Evolutionary conservation across 2,329 filamentous ascomycete genomes (phyloP), one percentile per base, ranked within the genome.

Genomic region (Colletotrichum cordylinicola): DNA sequence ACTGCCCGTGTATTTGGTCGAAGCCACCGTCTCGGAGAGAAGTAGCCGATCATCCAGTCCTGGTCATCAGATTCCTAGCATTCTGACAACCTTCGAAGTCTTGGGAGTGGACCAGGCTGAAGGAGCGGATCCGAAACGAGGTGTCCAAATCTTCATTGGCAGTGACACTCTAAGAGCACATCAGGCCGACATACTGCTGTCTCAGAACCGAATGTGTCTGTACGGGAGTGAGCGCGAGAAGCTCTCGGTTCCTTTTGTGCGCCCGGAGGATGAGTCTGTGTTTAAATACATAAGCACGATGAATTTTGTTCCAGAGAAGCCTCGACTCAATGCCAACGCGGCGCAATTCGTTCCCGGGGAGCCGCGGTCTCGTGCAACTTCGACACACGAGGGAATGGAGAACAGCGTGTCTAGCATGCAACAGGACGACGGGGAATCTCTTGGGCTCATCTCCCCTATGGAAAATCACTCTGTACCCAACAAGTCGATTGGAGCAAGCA

Each of bases 161-260:
- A 98, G 95, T 81, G 96, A 98, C 84, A 91, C 95, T 16, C 88
- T 99, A 72, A 92, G 96, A 77, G 90, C 94, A 12, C 95, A 98
- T 82, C 98, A 94, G 78, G 96, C 95, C 29, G 97, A 98, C 82
- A 90, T 99, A 13, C 86, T 98, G 27, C 95, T 99, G 80, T 98
- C 97, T 0, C 95, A 96, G 78, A 98, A 98, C 81, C 94, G 94
- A 78, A 92, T 99, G 88, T 94, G 94, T 0, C 88, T 98, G 33
- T 96, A 96, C 79, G 95, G 98, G 79, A 94, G 95, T 81, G 95
- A 98, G 74, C 91, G 94, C 61, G 95, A 94, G 82, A 97, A 96
- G 81, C 88, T 98, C 15, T 96, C 95, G 18, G 93, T 99, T 39
- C 97, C 97, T 3, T 94, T 99, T 79, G 96, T 98, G 55, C 92